phyloP scores from a whole-genome alignment of 495 filamentous ascomycete genomes.

The Staphylotrichum tortipilum region DNA sequence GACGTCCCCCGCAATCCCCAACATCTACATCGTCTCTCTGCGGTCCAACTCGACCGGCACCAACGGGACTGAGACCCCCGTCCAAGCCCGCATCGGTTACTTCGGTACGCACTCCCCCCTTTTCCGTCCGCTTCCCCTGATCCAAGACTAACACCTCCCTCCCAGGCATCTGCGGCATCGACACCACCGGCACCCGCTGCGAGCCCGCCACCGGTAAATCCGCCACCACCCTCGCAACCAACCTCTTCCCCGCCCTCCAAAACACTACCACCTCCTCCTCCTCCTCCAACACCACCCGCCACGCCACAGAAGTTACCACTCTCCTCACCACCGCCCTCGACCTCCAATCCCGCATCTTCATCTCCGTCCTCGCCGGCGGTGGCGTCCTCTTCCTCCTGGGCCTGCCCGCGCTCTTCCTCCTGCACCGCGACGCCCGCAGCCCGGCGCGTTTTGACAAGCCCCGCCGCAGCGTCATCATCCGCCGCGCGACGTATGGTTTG shows the following conservation, averaged over 20 bases:
- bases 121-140: neutral
- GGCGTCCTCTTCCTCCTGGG: constrained; percentile 28
- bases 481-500: constrained; percentile 15
- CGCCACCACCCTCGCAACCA: constrained; percentile 5
- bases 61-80: constrained; percentile 7
- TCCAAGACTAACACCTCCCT: neutral
- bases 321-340: constrained; percentile 19
- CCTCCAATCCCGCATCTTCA: constrained; percentile 19
- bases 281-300: neutral
- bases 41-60: constrained; percentile 13
- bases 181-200: constrained; percentile 16
- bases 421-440: constrained; percentile 10
- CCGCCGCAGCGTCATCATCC: constrained; percentile 11
- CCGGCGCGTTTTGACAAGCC: constrained; percentile 11
- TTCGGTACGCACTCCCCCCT: constrained; percentile 11
- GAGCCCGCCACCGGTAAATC: constrained; percentile 9
- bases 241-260: constrained; percentile 7
- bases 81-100: constrained; percentile 27
- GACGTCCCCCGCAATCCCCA: constrained; percentile 22
- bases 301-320: constrained; percentile 8
- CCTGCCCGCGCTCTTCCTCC: constrained; percentile 12
- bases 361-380: constrained; percentile 16
- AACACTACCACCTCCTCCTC: neutral
- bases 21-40: constrained; percentile 24
- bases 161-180: constrained; percentile 22